Conservation (phyloP, 2,329 filamentous ascomycete genomes). For the Cladophialophora immunda region DNA sequence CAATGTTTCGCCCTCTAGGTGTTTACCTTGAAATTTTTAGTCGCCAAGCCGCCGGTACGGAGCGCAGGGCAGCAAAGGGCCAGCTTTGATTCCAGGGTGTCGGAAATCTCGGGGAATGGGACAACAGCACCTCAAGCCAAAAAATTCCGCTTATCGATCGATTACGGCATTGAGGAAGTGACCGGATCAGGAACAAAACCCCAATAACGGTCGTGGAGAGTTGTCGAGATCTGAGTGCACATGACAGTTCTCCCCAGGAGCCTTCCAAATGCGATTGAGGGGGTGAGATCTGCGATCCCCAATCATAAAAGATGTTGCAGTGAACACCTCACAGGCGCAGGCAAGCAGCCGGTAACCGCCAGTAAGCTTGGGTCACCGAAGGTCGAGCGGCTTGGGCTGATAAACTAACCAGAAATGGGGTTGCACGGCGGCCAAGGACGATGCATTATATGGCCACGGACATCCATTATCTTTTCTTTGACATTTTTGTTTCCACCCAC, state of each 20-base stretch:
- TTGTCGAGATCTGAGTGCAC: neutral
- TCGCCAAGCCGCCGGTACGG: neutral
- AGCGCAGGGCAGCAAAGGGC: neutral
- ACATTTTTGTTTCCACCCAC: conserved; percentile 10
- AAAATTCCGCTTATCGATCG: neutral
- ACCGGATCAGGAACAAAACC: neutral
- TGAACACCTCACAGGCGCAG: conserved; percentile 2
- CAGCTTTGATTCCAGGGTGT: neutral
- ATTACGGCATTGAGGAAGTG: neutral
- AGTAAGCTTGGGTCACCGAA: neutral
- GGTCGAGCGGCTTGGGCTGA: neutral
- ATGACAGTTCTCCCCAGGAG: neutral
- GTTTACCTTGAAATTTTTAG: neutral
- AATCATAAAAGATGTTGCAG: neutral
- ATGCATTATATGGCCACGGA: neutral
- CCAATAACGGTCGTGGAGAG: neutral
- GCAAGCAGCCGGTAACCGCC: neutral
- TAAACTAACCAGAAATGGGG: conserved; percentile 3
- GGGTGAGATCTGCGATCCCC: neutral
- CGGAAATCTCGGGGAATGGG: neutral
- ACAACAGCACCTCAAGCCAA: neutral
- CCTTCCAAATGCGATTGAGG: neutral
- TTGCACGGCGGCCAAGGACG: neutral
- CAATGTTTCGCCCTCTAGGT: neutral
- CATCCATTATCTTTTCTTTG: neutral